Evolutionary conservation across 179 eudicot genomes (phyloP), one percentile per base, ranked within the genome.

Genomic region (Drosera spatulata): DNA sequence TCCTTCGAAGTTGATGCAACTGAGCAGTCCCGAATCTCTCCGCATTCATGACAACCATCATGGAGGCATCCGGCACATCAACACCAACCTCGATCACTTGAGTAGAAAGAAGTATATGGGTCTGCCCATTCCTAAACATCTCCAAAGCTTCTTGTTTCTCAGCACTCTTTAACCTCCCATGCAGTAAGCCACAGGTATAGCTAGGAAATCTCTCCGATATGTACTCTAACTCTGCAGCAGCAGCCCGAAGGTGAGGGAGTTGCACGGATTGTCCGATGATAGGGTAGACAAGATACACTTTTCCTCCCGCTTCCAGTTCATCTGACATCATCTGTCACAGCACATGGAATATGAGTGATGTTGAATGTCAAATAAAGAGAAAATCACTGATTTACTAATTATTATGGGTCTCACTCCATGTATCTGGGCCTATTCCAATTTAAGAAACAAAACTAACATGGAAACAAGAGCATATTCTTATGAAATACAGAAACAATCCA

Each of bases 1-100:
- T 79, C 22, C 99, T 96, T 62, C 97, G 76, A 50, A 93, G 88
- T 69, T 93, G 99, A 79, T 93, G 99, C 14, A 93, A 73, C 61
- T 93, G 99, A 60, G 99, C 99, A 44, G 86, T 82, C 53, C 99
- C 99, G 53, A 93, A 89, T 76, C 99, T 84, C 71, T 93, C 97
- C 13, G 96, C 88, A 71, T 93, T 93, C 93, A 85, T 83, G 22
- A 89, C 99, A 66, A 93, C 89, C 94, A 93, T 93, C 95, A 89
- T 82, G 49, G 99, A 89, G 59, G 99, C 99, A 74, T 93, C 99
- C 10, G 99, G 95, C 40, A 93, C 84, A 64, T 93, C 99, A 61
- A 93, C 89, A 8, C 99, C 99, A 7, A 83, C 79, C 75, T 93
- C 99, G 58, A 93, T 89, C n/a, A 93, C 94, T 74, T 79, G 88